A percentile compares a stretch with the other conserved stretches of the same genome.
Evolutionary conservation across 208 protist species (phyloP).

Genomic region (Entamoeba histolytica): DNA sequence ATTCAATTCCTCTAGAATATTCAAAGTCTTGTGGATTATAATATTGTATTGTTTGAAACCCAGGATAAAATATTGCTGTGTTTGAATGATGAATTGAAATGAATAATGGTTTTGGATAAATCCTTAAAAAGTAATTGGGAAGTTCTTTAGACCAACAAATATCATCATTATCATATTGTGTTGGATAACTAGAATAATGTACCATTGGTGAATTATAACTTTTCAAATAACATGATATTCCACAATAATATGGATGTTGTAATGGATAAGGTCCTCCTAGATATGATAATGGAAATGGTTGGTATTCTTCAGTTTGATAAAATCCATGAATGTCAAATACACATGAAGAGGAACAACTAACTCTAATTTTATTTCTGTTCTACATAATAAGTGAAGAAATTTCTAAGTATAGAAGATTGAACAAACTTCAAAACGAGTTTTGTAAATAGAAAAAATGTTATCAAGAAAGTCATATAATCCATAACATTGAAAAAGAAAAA

Average conservation of each 20-base stretch:
- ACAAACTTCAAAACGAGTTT: too few species aligned
- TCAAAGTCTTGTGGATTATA: background rate
- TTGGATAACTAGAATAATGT: background rate
- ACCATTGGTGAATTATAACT: background rate
- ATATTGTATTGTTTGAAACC: background rate
- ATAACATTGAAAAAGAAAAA: too few species aligned
- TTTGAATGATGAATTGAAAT: background rate
- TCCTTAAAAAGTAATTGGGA: background rate
- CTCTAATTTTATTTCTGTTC: background rate
- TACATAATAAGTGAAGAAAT: background rate
- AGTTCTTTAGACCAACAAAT: background rate
- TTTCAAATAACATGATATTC: background rate
- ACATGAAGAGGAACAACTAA: background rate
- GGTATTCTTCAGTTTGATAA: background rate
- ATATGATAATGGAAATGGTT: background rate
- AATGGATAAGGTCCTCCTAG: background rate
- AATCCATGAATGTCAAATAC: background rate
- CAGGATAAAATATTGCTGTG: background rate
- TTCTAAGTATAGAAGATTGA: background rate
- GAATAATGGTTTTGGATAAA: background rate
- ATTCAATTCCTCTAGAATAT: background rate
- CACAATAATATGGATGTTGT: background rate
- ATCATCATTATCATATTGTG: background rate
- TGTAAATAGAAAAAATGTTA: background rate
- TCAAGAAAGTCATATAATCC: background rate